Percentiles rank a stretch among this genome's conserved stretches.
Evolutionary conservation across 2,329 filamentous ascomycete genomes (phyloP).

Genomic region (Niveomyces coronatus): DNA sequence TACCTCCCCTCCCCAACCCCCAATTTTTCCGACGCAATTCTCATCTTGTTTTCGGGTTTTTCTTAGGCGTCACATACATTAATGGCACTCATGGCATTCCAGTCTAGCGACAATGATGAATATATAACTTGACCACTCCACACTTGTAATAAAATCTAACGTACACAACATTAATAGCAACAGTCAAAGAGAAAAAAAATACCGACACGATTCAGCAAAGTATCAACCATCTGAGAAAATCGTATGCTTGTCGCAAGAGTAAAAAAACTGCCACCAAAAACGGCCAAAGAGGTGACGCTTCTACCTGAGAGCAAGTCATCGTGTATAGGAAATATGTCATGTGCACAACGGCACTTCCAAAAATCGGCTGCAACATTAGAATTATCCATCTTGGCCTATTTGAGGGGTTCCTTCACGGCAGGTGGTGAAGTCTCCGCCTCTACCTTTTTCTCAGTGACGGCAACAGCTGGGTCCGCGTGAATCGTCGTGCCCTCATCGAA

Average conservation of each 20-base stretch:
- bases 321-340: slow-evolving; percentile 11
- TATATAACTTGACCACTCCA: slow-evolving; percentile 4
- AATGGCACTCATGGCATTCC: too few relatives aligned
- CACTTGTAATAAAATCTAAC: slow-evolving; percentile 21
- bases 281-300: slow-evolving; percentile 6
- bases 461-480: slow-evolving; percentile 37
- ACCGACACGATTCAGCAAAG: slow-evolving; percentile 20
- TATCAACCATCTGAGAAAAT: slow-evolving; percentile 26
- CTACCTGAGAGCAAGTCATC: slow-evolving; percentile 10
- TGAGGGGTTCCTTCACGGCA: slow-evolving; percentile 24
- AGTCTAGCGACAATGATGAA: slow-evolving; percentile 3
- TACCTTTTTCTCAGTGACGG: slow-evolving; percentile 22
- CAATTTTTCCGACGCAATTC: too few relatives aligned
- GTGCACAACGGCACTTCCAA: slow-evolving; percentile 10
- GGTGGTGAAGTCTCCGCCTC: slow-evolving; percentile 40
- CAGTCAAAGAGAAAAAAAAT: slow-evolving; percentile 19
- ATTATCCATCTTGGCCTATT: slow-evolving; percentile 19
- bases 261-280: slow-evolving; percentile 16
- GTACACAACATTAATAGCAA: slow-evolving; percentile 25
- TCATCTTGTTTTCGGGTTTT: too few relatives aligned
- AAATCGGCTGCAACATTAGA: slow-evolving; percentile 10
- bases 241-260: slow-evolving; percentile 25
- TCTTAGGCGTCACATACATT: too few relatives aligned
- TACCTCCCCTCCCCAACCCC: too few relatives aligned
- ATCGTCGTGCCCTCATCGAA: slow-evolving; percentile 46